Conservation (phyloP, 106 monocot genomes). For the Dioscorea alata region DNA sequence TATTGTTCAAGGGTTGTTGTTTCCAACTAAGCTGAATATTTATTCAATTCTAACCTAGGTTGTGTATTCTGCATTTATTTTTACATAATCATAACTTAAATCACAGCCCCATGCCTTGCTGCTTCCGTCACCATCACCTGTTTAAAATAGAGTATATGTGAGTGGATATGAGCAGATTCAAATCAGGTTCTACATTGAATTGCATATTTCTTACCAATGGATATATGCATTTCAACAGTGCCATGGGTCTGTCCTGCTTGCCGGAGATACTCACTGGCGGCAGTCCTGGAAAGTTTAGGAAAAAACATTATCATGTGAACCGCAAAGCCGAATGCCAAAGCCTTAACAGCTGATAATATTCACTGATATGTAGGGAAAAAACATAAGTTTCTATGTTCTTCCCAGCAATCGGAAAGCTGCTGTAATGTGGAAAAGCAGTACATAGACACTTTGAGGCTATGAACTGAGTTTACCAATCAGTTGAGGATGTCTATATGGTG, state of each 20-base stretch:
- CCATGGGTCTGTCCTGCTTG: slow-evolving; percentile 79
- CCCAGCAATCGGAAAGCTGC: too few species aligned
- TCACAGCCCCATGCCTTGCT: slow-evolving; percentile 96
- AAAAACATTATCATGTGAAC: background rate
- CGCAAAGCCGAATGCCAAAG: background rate
- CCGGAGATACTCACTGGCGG: slow-evolving; percentile 78
- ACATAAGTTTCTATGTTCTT: background rate
- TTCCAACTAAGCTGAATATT: too few species aligned
- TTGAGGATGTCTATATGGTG: too few species aligned
- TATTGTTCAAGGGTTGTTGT: too few species aligned
- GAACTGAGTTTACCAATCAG: too few species aligned
- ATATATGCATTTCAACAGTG: slow-evolving; percentile 71
- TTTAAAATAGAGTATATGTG: background rate
- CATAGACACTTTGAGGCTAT: too few species aligned
- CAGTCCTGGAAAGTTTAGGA: slow-evolving; percentile 25
- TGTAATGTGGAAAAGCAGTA: too few species aligned
- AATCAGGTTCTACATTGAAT: background rate
- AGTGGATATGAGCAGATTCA: background rate
- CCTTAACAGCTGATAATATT: background rate
- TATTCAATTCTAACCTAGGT: slow-evolving; percentile 24
- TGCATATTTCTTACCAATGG: slow-evolving; percentile 53
- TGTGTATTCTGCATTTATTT: slow-evolving; percentile 97
- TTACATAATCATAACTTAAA: slow-evolving; percentile 93
- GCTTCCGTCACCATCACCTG: slow-evolving; percentile 55
- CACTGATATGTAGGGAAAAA: background rate